These are phyloP conservation scores for Fusarium nelsonii DNA, from an alignment of 2,329 filamentous ascomycete species.

Conservation along the genomic window DNA sequence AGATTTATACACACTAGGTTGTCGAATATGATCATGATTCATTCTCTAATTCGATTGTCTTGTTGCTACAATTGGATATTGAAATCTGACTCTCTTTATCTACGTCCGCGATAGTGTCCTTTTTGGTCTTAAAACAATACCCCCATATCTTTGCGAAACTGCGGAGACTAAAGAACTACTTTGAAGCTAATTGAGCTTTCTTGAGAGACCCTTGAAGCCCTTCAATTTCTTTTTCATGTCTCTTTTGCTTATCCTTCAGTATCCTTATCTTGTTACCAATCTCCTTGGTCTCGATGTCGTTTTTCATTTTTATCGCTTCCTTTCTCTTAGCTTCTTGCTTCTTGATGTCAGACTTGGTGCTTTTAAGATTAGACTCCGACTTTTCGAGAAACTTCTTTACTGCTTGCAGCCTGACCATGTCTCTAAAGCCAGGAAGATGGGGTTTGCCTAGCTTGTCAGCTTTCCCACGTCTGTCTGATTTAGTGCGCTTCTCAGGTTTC, in stretches of 20 bases:
- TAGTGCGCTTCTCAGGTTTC: too few relatives aligned
- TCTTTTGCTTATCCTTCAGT: not conserved
- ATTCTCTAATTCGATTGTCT: not conserved
- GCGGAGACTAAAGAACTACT: not conserved
- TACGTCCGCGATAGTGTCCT: not conserved
- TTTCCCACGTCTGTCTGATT: not conserved
- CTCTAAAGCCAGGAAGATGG: not conserved
- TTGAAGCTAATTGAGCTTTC: not conserved
- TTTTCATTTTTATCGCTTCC: not conserved
- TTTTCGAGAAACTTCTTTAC: too few relatives aligned
- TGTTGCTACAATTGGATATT: not conserved
- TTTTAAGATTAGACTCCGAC: not conserved
- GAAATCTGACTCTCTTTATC: not conserved
- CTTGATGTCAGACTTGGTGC: not conserved
- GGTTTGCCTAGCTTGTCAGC: not conserved
- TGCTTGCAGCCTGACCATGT: accelerated
- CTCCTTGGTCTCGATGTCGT: too few relatives aligned
- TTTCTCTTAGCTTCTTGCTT: not conserved
- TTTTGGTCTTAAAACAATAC: not conserved
- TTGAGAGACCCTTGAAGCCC: not conserved
- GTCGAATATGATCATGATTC: not conserved
- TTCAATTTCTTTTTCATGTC: not conserved
- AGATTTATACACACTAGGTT: not conserved
- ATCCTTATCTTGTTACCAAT: not conserved
- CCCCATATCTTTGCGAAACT: too few relatives aligned